A percentile compares a stretch with the other conserved stretches of the same genome.
Evolutionary conservation across 2,329 filamentous ascomycete genomes (phyloP).

Genomic region (Trichoderma koningii): DNA sequence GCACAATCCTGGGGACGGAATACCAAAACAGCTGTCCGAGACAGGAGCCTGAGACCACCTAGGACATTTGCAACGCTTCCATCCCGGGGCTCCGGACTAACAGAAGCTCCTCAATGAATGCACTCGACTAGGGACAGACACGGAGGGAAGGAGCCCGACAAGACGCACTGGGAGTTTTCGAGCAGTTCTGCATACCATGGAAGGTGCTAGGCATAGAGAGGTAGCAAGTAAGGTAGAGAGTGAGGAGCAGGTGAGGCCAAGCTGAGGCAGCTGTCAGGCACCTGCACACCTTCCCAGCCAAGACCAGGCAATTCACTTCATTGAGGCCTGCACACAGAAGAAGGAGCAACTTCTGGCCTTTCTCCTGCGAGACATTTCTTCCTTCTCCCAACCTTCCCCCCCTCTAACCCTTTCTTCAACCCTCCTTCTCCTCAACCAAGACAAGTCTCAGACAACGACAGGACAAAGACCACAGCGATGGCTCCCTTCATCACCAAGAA

Average conservation of each 20-base stretch:
- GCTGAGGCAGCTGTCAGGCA: background rate
- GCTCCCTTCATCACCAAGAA: conserved; percentile 19
- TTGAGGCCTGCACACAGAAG: background rate
- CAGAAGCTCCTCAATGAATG: background rate
- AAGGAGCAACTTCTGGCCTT: background rate
- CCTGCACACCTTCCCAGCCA: background rate
- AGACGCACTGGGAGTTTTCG: no score
- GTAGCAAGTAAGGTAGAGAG: background rate
- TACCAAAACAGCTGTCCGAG: background rate
- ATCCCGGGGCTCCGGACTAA: background rate
- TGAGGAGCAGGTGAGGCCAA: background rate
- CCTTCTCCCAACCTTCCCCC: background rate
- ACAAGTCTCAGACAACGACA: background rate
- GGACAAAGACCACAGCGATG: background rate
- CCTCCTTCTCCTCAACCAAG: background rate
- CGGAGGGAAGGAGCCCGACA: background rate
- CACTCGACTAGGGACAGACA: background rate
- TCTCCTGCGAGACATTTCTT: background rate
- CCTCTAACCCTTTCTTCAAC: background rate
- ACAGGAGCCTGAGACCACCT: background rate
- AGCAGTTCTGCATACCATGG: no score
- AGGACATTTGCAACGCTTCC: background rate
- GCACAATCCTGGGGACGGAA: background rate
- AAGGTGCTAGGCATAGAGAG: background rate
- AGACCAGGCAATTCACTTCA: background rate